These are phyloP conservation scores for Alectoria sarmentosa DNA, from an alignment of 495 filamentous ascomycete genomes.

Conservation along the genomic window DNA sequence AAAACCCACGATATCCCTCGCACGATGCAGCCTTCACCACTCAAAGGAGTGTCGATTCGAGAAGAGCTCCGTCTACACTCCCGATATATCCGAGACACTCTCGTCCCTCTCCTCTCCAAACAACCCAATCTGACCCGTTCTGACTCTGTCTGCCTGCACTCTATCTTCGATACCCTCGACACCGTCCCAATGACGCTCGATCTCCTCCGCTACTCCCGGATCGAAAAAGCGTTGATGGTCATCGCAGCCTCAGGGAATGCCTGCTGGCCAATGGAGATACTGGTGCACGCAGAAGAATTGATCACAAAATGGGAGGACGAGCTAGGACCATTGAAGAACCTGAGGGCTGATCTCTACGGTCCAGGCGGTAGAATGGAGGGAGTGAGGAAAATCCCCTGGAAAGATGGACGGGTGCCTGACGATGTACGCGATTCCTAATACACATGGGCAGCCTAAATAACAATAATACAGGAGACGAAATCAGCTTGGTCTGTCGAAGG, in stretches of 20 bases:
- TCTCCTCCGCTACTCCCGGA: constrained; percentile 21
- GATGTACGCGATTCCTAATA: neutral
- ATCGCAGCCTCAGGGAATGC: constrained; percentile 9
- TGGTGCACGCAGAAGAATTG: constrained; percentile 16
- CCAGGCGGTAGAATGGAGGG: constrained; percentile 23
- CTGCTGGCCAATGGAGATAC: constrained; percentile 22
- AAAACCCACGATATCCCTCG: neutral
- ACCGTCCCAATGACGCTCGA: constrained; percentile 19
- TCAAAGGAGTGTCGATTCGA: neutral
- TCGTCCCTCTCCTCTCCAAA: constrained; percentile 15
- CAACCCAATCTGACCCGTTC: neutral
- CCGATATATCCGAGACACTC: constrained; percentile 23
- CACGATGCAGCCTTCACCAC: neutral
- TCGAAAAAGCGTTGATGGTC: constrained; percentile 23
- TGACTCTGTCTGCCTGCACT: constrained; percentile 9
- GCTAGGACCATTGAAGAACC: constrained; percentile 18
- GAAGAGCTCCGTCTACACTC: constrained; percentile 18
- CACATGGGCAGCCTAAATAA: neutral
- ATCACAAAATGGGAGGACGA: constrained; percentile 23
- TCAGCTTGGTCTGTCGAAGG: constrained; percentile 19
- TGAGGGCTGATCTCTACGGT: constrained; percentile 25
- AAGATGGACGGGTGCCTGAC: constrained; percentile 3
- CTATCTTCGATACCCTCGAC: constrained; percentile 15
- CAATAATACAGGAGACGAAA: neutral
- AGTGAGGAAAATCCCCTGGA: constrained; percentile 9